Percentiles rank a stretch among this genome's conserved stretches.
Conservation (phyloP, 2,329 filamentous ascomycete genomes). For the Ophiostoma piceae region DNA sequence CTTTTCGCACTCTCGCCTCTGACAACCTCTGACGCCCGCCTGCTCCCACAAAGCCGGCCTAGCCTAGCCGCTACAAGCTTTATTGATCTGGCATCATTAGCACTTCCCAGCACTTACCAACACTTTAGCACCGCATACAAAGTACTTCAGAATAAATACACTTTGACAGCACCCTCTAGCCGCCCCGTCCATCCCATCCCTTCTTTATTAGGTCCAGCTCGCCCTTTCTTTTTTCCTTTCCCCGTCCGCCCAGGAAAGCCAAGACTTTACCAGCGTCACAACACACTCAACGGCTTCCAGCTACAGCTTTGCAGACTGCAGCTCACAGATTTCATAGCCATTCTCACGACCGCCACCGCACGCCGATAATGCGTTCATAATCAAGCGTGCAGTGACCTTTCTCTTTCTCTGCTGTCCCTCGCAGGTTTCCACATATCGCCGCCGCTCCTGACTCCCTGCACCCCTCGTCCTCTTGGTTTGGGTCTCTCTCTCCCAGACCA, state of each 20-base stretch:
- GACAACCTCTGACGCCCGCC: too few relatives aligned
- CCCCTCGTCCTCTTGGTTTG: conserved; percentile 21
- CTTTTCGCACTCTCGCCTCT: not conserved
- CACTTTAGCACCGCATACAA: not conserved
- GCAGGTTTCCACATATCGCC: not conserved
- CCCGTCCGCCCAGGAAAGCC: conserved; percentile 21
- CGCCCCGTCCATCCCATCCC: not conserved
- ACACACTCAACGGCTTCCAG: conserved; percentile 7
- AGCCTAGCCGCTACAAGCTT: not conserved
- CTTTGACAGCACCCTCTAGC: not conserved
- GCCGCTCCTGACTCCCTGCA: not conserved
- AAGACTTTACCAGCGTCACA: conserved; percentile 22
- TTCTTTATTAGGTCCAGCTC: conserved; percentile 14
- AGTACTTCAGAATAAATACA: not conserved
- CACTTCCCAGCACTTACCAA: too few relatives aligned
- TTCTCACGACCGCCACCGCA: not conserved
- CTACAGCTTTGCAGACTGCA: not conserved
- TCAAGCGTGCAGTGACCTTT: not conserved
- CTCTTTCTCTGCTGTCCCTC: too few relatives aligned
- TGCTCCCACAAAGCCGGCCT: too few relatives aligned
- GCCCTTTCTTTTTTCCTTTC: conserved; percentile 21
- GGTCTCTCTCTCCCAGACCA: conserved; percentile 24
- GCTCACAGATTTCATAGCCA: not conserved
- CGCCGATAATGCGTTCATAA: not conserved
- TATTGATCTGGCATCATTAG: not conserved